Evolutionary conservation across 352 stramenopile species (phyloP), one percentile per base, ranked within the genome.

Genomic region (Globisporangium cederbergense): DNA sequence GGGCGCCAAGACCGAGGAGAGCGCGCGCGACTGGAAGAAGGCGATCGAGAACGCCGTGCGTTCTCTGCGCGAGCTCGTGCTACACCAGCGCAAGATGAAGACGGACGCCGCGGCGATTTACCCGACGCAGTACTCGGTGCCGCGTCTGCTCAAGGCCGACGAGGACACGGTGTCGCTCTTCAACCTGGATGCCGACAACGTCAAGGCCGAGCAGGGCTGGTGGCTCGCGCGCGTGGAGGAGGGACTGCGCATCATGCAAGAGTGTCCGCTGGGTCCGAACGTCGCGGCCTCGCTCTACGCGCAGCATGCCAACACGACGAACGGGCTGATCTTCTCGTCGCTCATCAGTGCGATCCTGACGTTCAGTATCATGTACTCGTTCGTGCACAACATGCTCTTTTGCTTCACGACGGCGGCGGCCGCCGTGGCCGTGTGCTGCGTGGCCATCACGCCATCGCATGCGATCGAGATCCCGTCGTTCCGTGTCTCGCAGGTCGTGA

Each of bases 321-420:
- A 95, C 50, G 83, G 79, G 1, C 71, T 95, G 38, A 68, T 94
- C n/a, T 71, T 90, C 9, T 79, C 80, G 51, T 88, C 83, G 6
- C 32, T 77, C 11, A 61, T 90, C 46, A 84, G 81, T 45, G 85
- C 87, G 1, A 71, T 88, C 28, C 70, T 95, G 16, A 83, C 82
- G 59, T 95, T 95, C 65, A 93, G 83, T 65, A 90, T 87, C 74
- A 91, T 91, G 79, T 93, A 90, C 65, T 95, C 87, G 56, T 92
- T 91, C 64, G 73, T 89, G 25, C 73, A 73, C 71, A 93, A 93
- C 55, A 91, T 91, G 85, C 74, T 95, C 30, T 42, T 93, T 25
- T 90, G 82, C 67, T 92, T 94, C 61, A 46, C 78, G 36, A 91
- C 77, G 11, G 87, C 87, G n/a, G 62, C 78, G 1, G 76, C 72